A percentile compares a stretch with the other conserved stretches of the same genome.
Conservation (phyloP, 1,284 basidiomycete genomes). For the Sporisorium exsertum region DNA sequence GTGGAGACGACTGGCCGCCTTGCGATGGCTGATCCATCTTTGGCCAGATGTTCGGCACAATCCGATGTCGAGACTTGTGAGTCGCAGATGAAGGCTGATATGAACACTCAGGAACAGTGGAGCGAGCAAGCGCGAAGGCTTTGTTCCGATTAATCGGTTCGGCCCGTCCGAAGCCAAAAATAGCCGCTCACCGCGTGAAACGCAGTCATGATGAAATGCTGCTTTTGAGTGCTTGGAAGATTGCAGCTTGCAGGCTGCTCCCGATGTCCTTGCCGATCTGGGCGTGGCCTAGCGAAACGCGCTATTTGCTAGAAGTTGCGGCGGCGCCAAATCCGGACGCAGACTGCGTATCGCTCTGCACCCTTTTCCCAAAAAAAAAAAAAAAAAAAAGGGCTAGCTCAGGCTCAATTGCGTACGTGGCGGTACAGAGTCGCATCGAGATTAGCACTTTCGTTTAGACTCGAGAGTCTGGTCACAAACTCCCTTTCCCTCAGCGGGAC, state of each 20-base stretch:
- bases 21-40: conserved; percentile 22
- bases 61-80: not conserved
- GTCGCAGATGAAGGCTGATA: not conserved
- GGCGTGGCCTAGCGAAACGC: not conserved
- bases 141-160: not conserved
- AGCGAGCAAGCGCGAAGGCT: not conserved
- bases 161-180: not conserved
- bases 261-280: not conserved
- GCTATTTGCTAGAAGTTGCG: not conserved
- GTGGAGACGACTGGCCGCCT: conserved; percentile 3
- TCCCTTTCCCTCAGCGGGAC: not conserved
- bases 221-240: not conserved
- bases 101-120: not conserved
- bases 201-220: conserved; percentile 1
- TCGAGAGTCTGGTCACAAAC: conserved; percentile 4
- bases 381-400: not conserved
- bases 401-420: conserved; percentile 10
- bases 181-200: not conserved
- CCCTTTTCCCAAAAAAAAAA: conserved; percentile 1
- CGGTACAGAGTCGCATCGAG: not conserved
- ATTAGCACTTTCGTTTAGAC: too few species aligned
- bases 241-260: not conserved
- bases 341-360: conserved; percentile 1
- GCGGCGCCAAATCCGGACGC: not conserved
- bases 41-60: not conserved